A percentile compares a stretch with the other conserved stretches of the same genome.
Evolutionary conservation across 2,329 filamentous ascomycete species (phyloP).

Genomic region (Cadophora luteo-olivacea): DNA sequence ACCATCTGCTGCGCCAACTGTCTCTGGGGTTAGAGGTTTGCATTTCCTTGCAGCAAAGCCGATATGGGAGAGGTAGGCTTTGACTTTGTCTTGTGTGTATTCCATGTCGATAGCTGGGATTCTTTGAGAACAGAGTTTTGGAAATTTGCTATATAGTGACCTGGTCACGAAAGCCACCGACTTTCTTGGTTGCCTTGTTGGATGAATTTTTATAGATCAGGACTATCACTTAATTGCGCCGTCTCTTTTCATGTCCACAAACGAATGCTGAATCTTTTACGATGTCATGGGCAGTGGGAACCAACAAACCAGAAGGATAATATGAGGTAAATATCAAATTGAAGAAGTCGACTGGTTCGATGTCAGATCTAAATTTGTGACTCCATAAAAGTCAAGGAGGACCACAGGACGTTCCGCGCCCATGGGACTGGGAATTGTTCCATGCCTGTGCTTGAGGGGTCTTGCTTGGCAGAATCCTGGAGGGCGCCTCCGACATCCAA

Average conservation of each 20-base stretch:
- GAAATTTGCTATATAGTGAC: not conserved
- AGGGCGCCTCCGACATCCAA: not conserved
- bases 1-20: slow-evolving; percentile 68
- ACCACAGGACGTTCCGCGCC: not conserved
- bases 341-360: not conserved
- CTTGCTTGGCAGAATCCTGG: not conserved
- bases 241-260: not conserved
- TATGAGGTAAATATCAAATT: not conserved
- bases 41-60: not conserved
- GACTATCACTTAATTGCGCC: not conserved
- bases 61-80: not conserved
- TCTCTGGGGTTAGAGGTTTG: slow-evolving; percentile 56
- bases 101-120: not conserved
- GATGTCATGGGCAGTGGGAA: not conserved
- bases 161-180: too few species aligned
- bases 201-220: too few species aligned
- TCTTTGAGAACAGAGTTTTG: not conserved
- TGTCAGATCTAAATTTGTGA: not conserved
- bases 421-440: not conserved
- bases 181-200: too few species aligned
- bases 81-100: not conserved
- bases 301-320: not conserved
- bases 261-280: not conserved
- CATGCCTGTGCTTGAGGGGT: not conserved
- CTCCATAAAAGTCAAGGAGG: not conserved